Percentiles rank a stretch among this genome's conserved stretches.
Evolutionary conservation across 192 early-diverging fungal species (phyloP).

Genomic region (Umbelopsis vinacea): DNA sequence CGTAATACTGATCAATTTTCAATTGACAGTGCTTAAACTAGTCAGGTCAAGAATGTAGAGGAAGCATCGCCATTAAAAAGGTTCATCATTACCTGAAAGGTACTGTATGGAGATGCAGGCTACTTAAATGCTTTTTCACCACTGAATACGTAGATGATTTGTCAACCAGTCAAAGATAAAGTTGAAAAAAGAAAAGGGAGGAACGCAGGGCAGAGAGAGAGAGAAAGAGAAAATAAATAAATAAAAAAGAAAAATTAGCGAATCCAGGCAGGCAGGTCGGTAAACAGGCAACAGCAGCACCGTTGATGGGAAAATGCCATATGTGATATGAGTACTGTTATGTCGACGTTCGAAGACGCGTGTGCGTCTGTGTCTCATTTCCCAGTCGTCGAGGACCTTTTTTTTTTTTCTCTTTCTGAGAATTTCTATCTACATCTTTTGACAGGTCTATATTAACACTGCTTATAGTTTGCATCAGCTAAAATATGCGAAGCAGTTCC

Average conservation of each 20-base stretch:
- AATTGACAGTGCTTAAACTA: too few relatives aligned
- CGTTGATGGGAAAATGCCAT: conserved; percentile 14
- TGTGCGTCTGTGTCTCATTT: neutral
- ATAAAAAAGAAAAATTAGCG: neutral
- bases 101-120: too few relatives aligned
- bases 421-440: too few relatives aligned
- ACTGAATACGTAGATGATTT: neutral
- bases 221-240: conserved; percentile 9
- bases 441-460: too few relatives aligned
- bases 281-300: neutral
- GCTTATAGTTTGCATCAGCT: too few relatives aligned
- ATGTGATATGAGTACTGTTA: neutral
- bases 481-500: too few relatives aligned
- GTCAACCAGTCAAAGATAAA: neutral
- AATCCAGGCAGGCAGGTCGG: neutral
- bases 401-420: too few relatives aligned
- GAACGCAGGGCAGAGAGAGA: neutral
- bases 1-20: too few relatives aligned
- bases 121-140: too few relatives aligned
- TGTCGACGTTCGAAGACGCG: conserved; percentile 11
- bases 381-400: neutral
- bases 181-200: neutral
- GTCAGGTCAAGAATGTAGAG: too few relatives aligned
- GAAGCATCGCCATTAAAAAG: too few relatives aligned
- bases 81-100: too few relatives aligned